These are phyloP conservation scores for Rhizodiscina lignyota DNA, from an alignment of 495 filamentous ascomycete genomes.

Conservation along the genomic window DNA sequence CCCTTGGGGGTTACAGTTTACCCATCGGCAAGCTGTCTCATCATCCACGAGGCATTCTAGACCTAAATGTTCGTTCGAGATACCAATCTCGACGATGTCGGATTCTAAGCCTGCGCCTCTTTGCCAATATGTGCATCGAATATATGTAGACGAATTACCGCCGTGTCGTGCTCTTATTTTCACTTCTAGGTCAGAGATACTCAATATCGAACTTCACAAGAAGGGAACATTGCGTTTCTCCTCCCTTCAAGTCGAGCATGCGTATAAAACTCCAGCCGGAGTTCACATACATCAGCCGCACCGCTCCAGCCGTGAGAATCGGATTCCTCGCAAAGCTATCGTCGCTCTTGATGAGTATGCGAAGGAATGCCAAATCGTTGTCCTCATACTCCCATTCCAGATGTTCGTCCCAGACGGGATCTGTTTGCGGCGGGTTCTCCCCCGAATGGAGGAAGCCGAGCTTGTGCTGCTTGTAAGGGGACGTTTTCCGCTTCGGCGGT, in stretches of 20 bases:
- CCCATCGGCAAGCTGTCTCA: no score
- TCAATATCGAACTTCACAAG: slow-evolving; percentile 32
- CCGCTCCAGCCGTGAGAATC: slow-evolving; percentile 27
- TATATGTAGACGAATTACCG: no score
- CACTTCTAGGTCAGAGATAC: no score
- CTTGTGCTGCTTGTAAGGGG: slow-evolving; percentile 28
- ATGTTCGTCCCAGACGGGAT: slow-evolving; percentile 34
- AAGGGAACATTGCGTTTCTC: slow-evolving; percentile 32
- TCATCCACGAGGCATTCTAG: no score
- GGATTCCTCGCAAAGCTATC: slow-evolving; percentile 33
- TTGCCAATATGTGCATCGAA: no score
- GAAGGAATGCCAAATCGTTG: slow-evolving; percentile 33
- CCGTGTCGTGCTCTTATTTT: no score
- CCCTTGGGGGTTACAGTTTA: no score
- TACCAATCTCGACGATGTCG: no score
- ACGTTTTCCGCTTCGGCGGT: slow-evolving; percentile 33
- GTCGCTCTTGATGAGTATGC: slow-evolving; percentile 36
- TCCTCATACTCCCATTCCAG: slow-evolving; percentile 39
- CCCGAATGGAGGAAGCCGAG: slow-evolving; percentile 23
- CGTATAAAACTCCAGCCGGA: slow-evolving; percentile 34
- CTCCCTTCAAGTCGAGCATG: slow-evolving; percentile 34
- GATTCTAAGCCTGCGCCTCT: no score
- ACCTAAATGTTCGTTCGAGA: no score
- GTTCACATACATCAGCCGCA: slow-evolving; percentile 30
- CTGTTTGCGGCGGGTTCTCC: slow-evolving; percentile 26